phyloP scores from a whole-genome alignment of 495 filamentous ascomycete genomes.

The Penicillium riverlandense region DNA sequence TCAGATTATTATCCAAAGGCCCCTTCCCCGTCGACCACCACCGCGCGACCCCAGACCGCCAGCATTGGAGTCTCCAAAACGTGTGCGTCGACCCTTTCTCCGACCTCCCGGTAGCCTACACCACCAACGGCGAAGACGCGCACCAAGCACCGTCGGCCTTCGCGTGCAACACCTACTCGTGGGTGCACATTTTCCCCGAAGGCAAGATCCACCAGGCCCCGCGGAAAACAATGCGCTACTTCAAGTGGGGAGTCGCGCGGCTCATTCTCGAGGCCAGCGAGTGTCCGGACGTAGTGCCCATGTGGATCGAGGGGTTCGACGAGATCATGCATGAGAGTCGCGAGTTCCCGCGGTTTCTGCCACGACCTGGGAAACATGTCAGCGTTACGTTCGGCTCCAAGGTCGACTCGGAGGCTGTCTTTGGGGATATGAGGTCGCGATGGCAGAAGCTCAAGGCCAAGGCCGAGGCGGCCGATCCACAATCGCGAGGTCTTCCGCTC shows the following conservation, averaged over 20 bases:
- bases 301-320: slow-evolving; percentile 87
- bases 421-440: slow-evolving; percentile 56
- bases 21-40: slow-evolving; percentile 42
- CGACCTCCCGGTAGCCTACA: slow-evolving; percentile 37
- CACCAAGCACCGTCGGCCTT: slow-evolving; percentile 52
- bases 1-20: slow-evolving; percentile 69
- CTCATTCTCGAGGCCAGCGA: slow-evolving; percentile 82
- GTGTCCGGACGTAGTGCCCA: slow-evolving; percentile 78
- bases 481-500: slow-evolving; percentile 33
- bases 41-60: slow-evolving; percentile 24
- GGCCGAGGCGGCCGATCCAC: slow-evolving; percentile 23
- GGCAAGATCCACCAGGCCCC: slow-evolving; percentile 87
- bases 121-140: slow-evolving; percentile 51
- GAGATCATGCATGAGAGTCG: slow-evolving; percentile 77
- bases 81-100: slow-evolving; percentile 44
- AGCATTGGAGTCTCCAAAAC: slow-evolving; percentile 32
- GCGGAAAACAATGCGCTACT: slow-evolving; percentile 77
- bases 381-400: slow-evolving; percentile 62
- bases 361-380: slow-evolving; percentile 63
- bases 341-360: slow-evolving; percentile 71
- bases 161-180: slow-evolving; percentile 54
- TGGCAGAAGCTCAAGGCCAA: slow-evolving; percentile 60
- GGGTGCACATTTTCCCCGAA: slow-evolving; percentile 96
- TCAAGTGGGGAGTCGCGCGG: slow-evolving; percentile 91
- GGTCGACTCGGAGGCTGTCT: slow-evolving; percentile 41